Evolutionary conservation across 2,329 filamentous ascomycete genomes (phyloP), one percentile per base, ranked within the genome.

Genomic region (Penicillium glabrum): DNA sequence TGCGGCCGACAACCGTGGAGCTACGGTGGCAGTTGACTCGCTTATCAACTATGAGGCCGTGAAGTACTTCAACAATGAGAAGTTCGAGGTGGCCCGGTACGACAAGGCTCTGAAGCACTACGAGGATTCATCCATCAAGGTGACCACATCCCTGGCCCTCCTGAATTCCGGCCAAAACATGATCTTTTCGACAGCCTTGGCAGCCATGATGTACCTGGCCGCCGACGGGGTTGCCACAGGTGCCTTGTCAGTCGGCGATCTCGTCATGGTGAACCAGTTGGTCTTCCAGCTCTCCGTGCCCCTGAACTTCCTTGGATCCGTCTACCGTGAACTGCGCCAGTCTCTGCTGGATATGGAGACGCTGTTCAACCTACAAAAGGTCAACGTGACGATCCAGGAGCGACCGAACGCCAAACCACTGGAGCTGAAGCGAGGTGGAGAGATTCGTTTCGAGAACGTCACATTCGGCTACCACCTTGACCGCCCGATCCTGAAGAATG

Each of bases 11-110:
- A 99, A 98, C 76, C 91, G 88, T 71, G 95, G 91, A 0, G 96
- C 93, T 1, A 98, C 93, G 0, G 91, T 98, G 8, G 93, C 93
- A 0, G 93, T 98, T 1, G 95, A 99, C 77, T 96, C 93, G 0
- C 80, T 99, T 50, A 96, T 99, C 80, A 99, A 99, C 78, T 99
- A 97, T 70, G 95, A 99, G 76, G 93, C 96, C 14, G 95, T 99
- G 71, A 99, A 99, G 77, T 96, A 98, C 79, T 99, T 98, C 79
- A 99, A 99, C 80, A 99, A 99, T 69, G 96, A 99, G 71, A 91
- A 89, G 63, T 98, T 92, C 64, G 95, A 99, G 77, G 91, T 96
- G 44, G 83, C 85, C 31, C 86, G 95, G 43, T 99, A 99, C 73
- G 93, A 98, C 75, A 86, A 88, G 66, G 92, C 95, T 0, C 80